Evolutionary conservation across 495 filamentous ascomycete species (phyloP).

Genomic region (Talaromyces adpressus): DNA sequence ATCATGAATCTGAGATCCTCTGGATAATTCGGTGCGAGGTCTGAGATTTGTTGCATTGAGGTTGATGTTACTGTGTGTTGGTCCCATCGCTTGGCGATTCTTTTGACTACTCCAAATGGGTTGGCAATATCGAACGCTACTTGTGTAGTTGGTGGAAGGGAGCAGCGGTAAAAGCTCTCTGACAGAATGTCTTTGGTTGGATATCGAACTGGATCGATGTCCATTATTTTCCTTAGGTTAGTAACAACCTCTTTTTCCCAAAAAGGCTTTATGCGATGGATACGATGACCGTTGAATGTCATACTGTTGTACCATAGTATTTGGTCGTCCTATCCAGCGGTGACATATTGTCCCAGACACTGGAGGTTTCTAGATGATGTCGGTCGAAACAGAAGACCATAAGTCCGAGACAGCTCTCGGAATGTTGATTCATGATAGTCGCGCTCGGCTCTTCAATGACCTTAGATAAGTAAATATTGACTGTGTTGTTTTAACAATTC

Average conservation of each 20-base stretch:
- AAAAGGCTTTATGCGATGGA: not conserved
- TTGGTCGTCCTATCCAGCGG: slow-evolving; percentile 1
- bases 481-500: not conserved
- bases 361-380: slow-evolving; percentile 8
- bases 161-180: slow-evolving; percentile 8
- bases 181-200: slow-evolving; percentile 9
- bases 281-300: slow-evolving; percentile 4
- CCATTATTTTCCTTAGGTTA: slow-evolving; percentile 6
- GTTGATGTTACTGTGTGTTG: slow-evolving; percentile 8
- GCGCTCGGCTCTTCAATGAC: slow-evolving; percentile 3
- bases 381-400: slow-evolving; percentile 7
- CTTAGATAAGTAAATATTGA: slow-evolving; percentile 2
- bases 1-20: slow-evolving; percentile 9
- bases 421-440: slow-evolving; percentile 3
- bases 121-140: slow-evolving; percentile 2
- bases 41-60: slow-evolving; percentile 9
- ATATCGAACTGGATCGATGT: slow-evolving; percentile 4
- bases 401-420: slow-evolving; percentile 4
- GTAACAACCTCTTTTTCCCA: not conserved
- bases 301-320: slow-evolving; percentile 1
- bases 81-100: slow-evolving; percentile 1
- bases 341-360: slow-evolving; percentile 2
- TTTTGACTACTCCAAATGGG: not conserved
- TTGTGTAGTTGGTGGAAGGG: slow-evolving; percentile 3
- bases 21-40: slow-evolving; percentile 4